These are phyloP conservation scores for Mycosphaerella arachidis DNA, from an alignment of 2,329 filamentous ascomycete genomes.

Conservation along the genomic window DNA sequence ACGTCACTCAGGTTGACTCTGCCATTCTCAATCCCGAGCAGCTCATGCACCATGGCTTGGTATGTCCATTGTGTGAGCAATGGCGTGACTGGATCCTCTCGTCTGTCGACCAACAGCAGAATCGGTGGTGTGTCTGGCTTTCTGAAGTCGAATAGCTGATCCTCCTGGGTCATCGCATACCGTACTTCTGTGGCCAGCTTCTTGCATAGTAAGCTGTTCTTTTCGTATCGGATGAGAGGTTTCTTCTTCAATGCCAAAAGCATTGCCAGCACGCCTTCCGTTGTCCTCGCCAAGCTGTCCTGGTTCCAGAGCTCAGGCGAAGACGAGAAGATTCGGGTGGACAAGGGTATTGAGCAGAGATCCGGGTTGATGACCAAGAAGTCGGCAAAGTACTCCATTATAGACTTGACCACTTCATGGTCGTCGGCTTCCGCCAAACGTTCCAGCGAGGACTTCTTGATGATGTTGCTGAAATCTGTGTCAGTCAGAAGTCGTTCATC, in stretches of 20 bases:
- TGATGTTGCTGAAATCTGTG: conserved; percentile 86
- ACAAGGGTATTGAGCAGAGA: conserved; percentile 44
- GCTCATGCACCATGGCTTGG: conserved; percentile 98
- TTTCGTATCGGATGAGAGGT: conserved; percentile 87
- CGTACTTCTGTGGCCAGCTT: conserved; percentile 90
- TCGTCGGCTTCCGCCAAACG: conserved; percentile 93
- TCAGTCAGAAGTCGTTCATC: conserved; percentile 32
- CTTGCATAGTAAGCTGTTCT: conserved; percentile 82
- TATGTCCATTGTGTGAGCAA: conserved; percentile 98
- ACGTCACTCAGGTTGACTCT: conserved; percentile 75
- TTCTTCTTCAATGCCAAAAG: conserved; percentile 93
- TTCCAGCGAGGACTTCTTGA: conserved; percentile 93
- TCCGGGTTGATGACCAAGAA: conserved; percentile 94
- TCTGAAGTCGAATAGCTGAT: conserved; percentile 93
- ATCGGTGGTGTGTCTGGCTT: conserved; percentile 93
- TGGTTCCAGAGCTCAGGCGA: conserved; percentile 82
- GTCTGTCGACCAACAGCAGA: conserved; percentile 79
- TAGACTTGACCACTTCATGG: conserved; percentile 88
- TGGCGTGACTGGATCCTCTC: conserved; percentile 92
- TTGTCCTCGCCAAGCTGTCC: conserved; percentile 78
- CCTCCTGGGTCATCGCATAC: conserved; percentile 91
- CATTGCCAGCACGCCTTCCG: conserved; percentile 80
- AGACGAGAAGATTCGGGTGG: conserved; percentile 30
- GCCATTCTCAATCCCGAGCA: conserved; percentile 92
- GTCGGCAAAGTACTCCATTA: conserved; percentile 96